These are phyloP conservation scores for Globisporangium cystogenes DNA, from an alignment of 352 stramenopile species.

Conservation along the genomic window DNA sequence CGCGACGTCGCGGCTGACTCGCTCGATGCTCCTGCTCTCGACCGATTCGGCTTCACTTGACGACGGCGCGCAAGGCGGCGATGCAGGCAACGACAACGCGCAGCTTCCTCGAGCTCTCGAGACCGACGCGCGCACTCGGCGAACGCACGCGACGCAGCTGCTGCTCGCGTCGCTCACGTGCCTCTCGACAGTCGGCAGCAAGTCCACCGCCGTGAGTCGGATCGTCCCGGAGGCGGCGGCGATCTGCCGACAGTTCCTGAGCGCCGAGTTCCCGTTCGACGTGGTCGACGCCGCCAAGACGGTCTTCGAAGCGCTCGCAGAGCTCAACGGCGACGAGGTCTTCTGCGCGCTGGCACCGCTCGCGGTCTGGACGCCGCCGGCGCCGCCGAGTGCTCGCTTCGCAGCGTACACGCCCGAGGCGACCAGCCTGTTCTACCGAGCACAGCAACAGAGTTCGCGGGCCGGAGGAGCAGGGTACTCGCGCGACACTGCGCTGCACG, in stretches of 20 bases:
- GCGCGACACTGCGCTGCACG: background rate
- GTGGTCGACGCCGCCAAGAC: slow-evolving; percentile 31
- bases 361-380: slow-evolving; percentile 43
- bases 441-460: background rate
- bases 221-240: slow-evolving; percentile 55
- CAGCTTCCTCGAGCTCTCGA: background rate
- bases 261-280: slow-evolving; percentile 19
- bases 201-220: slow-evolving; percentile 36
- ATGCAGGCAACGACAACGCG: background rate
- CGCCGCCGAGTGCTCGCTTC: slow-evolving; percentile 40
- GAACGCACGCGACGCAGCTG: slow-evolving; percentile 52
- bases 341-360: slow-evolving; percentile 52
- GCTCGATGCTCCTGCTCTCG: slow-evolving; percentile 60
- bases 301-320: slow-evolving; percentile 37
- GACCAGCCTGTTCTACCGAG: slow-evolving; percentile 26
- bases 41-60: background rate
- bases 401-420: slow-evolving; percentile 20
- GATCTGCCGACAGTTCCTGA: slow-evolving; percentile 43
- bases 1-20: slow-evolving; percentile 29
- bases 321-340: slow-evolving; percentile 69
- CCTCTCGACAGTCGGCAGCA: slow-evolving; percentile 37
- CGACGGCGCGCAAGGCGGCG: background rate
- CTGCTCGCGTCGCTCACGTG: slow-evolving; percentile 54
- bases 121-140: slow-evolving; percentile 13
- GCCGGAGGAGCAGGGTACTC: background rate